Evolutionary conservation across 2,329 filamentous ascomycete genomes (phyloP).

Genomic region (Penicillium palitans): DNA sequence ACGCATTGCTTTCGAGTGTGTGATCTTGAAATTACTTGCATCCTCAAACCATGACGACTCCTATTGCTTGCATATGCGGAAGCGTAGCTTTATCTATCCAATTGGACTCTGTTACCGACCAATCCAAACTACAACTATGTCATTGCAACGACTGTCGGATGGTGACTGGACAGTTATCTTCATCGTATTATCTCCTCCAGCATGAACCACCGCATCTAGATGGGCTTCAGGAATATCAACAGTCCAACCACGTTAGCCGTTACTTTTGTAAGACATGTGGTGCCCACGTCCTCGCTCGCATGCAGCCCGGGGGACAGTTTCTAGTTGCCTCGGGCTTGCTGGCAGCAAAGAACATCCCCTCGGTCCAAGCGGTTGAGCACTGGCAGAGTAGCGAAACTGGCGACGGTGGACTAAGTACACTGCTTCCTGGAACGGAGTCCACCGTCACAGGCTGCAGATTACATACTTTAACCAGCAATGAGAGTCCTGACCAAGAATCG

Average conservation of each 20-base stretch:
- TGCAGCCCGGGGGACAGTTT: constrained; percentile 26
- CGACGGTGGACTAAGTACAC: constrained; percentile 33
- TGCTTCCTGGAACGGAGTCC: constrained; percentile 25
- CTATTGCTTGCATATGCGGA: constrained; percentile 35
- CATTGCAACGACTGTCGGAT: constrained; percentile 55
- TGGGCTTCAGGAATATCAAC: constrained; percentile 46
- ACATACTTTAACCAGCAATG: background rate
- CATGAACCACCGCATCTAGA: constrained; percentile 34
- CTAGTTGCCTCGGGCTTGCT: constrained; percentile 40
- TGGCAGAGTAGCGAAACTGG: constrained; percentile 29
- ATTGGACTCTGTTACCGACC: constrained; percentile 24
- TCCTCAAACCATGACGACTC: constrained; percentile 14
- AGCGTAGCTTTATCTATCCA: constrained; percentile 25
- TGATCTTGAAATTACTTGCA: background rate
- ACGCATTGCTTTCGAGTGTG: constrained; percentile 9
- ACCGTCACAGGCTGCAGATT: constrained; percentile 25
- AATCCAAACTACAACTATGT: constrained; percentile 45
- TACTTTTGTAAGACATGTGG: constrained; percentile 56
- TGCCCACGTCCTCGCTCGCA: constrained; percentile 42
- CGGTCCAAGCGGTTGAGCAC: constrained; percentile 28
- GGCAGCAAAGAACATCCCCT: constrained; percentile 17
- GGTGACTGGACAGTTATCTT: constrained; percentile 50
- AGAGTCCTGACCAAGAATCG: background rate
- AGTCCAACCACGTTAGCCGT: constrained; percentile 44
- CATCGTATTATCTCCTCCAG: constrained; percentile 47